phyloP scores from a whole-genome alignment of 2,329 filamentous ascomycete species.

The Pyrenophora teres region DNA sequence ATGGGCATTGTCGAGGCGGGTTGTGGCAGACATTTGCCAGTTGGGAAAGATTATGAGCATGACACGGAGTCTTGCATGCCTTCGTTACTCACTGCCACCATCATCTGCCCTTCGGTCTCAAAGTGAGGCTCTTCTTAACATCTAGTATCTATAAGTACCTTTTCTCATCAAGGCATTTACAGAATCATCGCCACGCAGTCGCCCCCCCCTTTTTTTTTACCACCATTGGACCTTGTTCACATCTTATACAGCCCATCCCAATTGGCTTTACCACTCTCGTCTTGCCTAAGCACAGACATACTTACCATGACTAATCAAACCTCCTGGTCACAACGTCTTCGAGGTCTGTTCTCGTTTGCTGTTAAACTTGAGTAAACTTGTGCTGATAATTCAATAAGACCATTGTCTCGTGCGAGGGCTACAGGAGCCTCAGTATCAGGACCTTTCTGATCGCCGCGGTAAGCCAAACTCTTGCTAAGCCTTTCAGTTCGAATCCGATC shows the following conservation, averaged over 20 bases:
- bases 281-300: not conserved
- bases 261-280: not conserved
- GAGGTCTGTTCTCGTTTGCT: slow-evolving; percentile 24
- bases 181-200: not conserved
- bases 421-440: slow-evolving; percentile 39
- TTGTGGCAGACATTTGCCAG: slow-evolving; percentile 19
- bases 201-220: not conserved
- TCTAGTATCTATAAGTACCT: slow-evolving; percentile 15
- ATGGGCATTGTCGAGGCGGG: slow-evolving; percentile 18
- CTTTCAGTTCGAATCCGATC: not conserved
- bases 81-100: slow-evolving; percentile 14
- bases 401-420: slow-evolving; percentile 36
- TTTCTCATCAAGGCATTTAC: not conserved
- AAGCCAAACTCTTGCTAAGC: slow-evolving; percentile 4
- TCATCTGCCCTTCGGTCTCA: slow-evolving; percentile 3
- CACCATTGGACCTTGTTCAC: not conserved
- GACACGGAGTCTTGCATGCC: slow-evolving; percentile 24
- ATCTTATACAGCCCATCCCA: not conserved
- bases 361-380: not conserved
- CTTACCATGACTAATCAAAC: slow-evolving; percentile 25
- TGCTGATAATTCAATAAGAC: slow-evolving; percentile 28
- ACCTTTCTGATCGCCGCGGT: slow-evolving; percentile 48
- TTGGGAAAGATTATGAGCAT: slow-evolving; percentile 26
- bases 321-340: slow-evolving; percentile 36
- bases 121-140: slow-evolving; percentile 9